Evolutionary conservation across 805 yeast genomes (phyloP), one percentile per base, ranked within the genome.

Genomic region (Candida anglica): DNA sequence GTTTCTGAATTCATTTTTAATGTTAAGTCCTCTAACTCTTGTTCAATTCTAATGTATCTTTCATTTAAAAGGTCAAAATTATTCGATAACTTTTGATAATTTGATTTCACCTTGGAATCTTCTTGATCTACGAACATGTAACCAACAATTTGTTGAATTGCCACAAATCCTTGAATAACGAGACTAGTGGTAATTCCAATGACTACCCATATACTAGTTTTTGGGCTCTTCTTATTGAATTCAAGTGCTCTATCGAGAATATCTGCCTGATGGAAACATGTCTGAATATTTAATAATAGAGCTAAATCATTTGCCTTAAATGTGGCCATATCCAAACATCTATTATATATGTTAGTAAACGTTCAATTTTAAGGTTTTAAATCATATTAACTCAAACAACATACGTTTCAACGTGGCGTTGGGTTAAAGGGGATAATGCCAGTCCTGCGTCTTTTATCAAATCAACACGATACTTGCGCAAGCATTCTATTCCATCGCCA

Each of bases 201-300:
- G 9, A 27, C 32, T 8, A 37, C 24, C 43, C 41, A 39, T n/a
- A 26, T 5, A 14, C 37, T 42, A 2, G 29, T 36, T 4, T 22
- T 8, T n/a, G 18, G 15, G 13, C 37, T 21, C 8, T 16, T 14
- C 9, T 22, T 20, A 10, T 33, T 30, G 16, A 40, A 26, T 5
- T 32, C 37, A 24, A 33, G 28, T 3, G 37, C 38, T 19, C 41
- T 32, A 23, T 48, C 46, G 6, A 44, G 20, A 3, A 46, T 28
- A 28, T 47, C 51, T 2, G 50, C 45, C 18, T 53, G 52, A 33
- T 50, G 48, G 27, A 44, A 47, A 35, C 63, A 58, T 15, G 42
- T 39, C 29, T 55, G 61, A 21, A 55, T 38, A 21, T 42, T 44
- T 18, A 52, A 39, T 14, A 53, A 30, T 5, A 55, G 24, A 15